Evolutionary conservation across 352 stramenopile genomes (phyloP), one percentile per base, ranked within the genome.

Genomic region (Globisporangium nunn): DNA sequence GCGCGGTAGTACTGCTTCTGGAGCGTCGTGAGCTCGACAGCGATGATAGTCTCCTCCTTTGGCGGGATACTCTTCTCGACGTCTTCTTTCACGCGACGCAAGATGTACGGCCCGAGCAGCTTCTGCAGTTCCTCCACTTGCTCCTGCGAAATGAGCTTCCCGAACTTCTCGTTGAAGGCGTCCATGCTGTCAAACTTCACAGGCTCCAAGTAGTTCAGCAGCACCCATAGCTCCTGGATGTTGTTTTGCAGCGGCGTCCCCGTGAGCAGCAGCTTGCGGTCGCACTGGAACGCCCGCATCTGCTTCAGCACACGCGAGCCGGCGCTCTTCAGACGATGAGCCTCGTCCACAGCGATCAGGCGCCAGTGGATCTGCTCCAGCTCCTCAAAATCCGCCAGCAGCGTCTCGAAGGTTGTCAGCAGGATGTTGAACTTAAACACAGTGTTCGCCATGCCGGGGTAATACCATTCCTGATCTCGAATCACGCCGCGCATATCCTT

Each of bases 231-330:
- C 66, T 99, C 97, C 63, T 98, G 87, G 0, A 94, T 87, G 55
- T 97, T 98, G 67, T 99, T 99, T 63, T 98, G 95, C 40, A 99
- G 67, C 37, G 96, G 96, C 40, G 96, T 99, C 31, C 96, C 96
- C 0, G 96, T 99, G n/a, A 99, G 71, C 15, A 99, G 67, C 29
- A 98, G 61, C 62, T 97, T 98, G 52, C 84, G 78, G 47, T 93
- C 87, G n/a, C 84, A 86, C 37, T 91, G 72, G 11, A 94, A 71
- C 35, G 86, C 75, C 23, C 84, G 76, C 83, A 94, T 93, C 71
- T 92, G 86, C 60, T 93, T 94, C 28, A 95, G 57, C n/a, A 93
- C 85, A 2, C 83, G 78, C 33, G 85, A 93, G 2, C 85, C 84
- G 6, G 74, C 61, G 50, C 78, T 86, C 59, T 95, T 94, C 28